Conservation (phyloP, 2,329 filamentous ascomycete genomes). For the Fusarium sambucinum region DNA sequence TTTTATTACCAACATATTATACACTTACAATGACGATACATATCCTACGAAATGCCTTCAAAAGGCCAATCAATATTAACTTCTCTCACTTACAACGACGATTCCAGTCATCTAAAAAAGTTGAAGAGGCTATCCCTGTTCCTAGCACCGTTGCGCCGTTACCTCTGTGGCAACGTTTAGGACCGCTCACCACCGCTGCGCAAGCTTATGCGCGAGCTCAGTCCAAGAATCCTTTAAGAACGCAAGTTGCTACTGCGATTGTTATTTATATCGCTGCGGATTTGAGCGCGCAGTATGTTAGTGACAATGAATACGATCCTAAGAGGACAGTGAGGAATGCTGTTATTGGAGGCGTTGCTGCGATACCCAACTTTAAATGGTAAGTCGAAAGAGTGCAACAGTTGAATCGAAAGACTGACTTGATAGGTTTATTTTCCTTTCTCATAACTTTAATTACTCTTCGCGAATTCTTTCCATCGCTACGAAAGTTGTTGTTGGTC, state of each 20-base stretch:
- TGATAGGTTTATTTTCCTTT: constrained; percentile 81
- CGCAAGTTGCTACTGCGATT: constrained; percentile 80
- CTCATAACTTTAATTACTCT: constrained; percentile 84
- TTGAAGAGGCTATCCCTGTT: constrained; percentile 36
- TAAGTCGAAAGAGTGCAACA: constrained; percentile 55
- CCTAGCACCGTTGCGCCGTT: constrained; percentile 44
- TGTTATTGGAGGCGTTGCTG: constrained; percentile 77
- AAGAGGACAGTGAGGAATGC: constrained; percentile 77
- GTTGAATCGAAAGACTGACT: neutral
- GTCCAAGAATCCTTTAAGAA: constrained; percentile 77
- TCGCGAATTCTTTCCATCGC: constrained; percentile 77
- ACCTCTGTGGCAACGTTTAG: constrained; percentile 68
- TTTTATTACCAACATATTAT: neutral
- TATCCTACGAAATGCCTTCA: constrained; percentile 37
- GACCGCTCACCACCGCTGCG: constrained; percentile 65
- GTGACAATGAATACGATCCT: constrained; percentile 73
- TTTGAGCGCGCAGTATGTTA: constrained; percentile 79
- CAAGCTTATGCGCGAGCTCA: constrained; percentile 78
- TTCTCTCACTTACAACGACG: constrained; percentile 36
- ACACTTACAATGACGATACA: constrained; percentile 33
- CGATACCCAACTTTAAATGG: constrained; percentile 87
- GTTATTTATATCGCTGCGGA: constrained; percentile 85
- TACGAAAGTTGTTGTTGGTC: constrained; percentile 84
- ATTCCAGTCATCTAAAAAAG: constrained; percentile 33
- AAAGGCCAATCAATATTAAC: constrained; percentile 15